Base-by-base conservation (phyloP, 2,329 filamentous ascomycete species). In the Phyllosticta capitalensis region DNA sequence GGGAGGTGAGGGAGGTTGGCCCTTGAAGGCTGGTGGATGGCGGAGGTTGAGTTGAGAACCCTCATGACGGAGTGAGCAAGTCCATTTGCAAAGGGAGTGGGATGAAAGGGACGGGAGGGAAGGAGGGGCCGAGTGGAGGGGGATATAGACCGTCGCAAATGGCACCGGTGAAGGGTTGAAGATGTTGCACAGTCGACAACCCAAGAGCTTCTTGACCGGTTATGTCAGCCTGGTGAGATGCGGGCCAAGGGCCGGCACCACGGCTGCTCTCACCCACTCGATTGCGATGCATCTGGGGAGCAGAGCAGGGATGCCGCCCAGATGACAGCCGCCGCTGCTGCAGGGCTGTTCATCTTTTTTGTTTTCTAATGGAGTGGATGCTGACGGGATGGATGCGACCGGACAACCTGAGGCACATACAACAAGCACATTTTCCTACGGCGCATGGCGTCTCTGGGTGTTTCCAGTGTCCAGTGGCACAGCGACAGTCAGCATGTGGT, bases 41-140 rank as follows among this genome's bases (percentile, higher is more conserved):
- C 56, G 14, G 56, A 54, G 52, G 56, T 50, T 22, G 56, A 50
- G 24, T 38, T 59, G 56, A 54, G 56, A 19, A 59, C 56, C 56
- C 56, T 59, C 56, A 59, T 59, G 38, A 45, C 14, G 38, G 38
- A 52, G 56, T 51, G 10, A 28, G 56, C 6, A 24, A 33, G 22
- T 49, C 56, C 56, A 59, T 59, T 52, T 54, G 56, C 51, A 12
- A 19, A 30, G 28, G 17, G 52, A 53, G 33, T 45, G 52, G 28
- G 28, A 30, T 6, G 28, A 30, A 10, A 30, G 28, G 28, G 28
- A 30, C 6, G 28, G 3, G 38, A n/a, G 12, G 38, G 38, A 2
- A 17, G 33, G 33, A 17, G 4, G 17, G 38, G 7, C 9, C n/a
- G n/a, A n/a, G n/a, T n/a, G n/a, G n/a, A n/a, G n/a, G n/a, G n/a